Conservation (phyloP, 352 stramenopile species). For the Pythium biforme region DNA sequence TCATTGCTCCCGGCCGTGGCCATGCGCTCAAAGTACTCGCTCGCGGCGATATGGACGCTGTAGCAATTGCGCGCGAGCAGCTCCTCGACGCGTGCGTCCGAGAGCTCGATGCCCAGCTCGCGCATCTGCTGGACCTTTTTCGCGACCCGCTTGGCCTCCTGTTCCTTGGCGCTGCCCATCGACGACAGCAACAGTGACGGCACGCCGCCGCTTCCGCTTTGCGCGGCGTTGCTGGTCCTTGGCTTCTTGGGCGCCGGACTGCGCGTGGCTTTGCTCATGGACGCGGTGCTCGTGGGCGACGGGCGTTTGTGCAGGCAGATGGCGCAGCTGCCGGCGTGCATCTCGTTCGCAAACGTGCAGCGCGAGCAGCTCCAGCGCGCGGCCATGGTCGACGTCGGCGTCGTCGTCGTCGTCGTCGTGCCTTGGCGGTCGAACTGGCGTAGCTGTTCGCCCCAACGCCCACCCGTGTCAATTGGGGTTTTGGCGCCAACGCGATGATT, state of each 20-base stretch:
- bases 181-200: conserved; percentile 48
- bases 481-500: conserved; percentile 22
- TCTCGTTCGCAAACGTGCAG: conserved; percentile 77
- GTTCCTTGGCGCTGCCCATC: conserved; percentile 62
- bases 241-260: conserved; percentile 20
- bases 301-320: conserved; percentile 46
- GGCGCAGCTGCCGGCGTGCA: conserved; percentile 34
- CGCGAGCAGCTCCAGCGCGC: conserved; percentile 56
- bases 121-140: conserved; percentile 77
- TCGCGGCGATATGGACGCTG: conserved; percentile 63
- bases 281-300: not conserved
- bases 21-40: conserved; percentile 71
- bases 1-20: conserved; percentile 10
- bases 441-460: conserved; percentile 5
- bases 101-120: conserved; percentile 73
- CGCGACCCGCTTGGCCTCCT: conserved; percentile 53
- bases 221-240: not conserved
- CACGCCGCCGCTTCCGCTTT: conserved; percentile 5
- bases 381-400: conserved; percentile 1
- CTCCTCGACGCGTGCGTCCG: conserved; percentile 42
- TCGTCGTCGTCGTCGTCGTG: not conserved
- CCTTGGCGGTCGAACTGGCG: too few species aligned
- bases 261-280: not conserved
- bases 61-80: conserved; percentile 76
- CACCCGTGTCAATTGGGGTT: not conserved